Evolutionary conservation across 2,329 filamentous ascomycete genomes (phyloP), one percentile per base, ranked within the genome.

Genomic region (Diplodia corticola): DNA sequence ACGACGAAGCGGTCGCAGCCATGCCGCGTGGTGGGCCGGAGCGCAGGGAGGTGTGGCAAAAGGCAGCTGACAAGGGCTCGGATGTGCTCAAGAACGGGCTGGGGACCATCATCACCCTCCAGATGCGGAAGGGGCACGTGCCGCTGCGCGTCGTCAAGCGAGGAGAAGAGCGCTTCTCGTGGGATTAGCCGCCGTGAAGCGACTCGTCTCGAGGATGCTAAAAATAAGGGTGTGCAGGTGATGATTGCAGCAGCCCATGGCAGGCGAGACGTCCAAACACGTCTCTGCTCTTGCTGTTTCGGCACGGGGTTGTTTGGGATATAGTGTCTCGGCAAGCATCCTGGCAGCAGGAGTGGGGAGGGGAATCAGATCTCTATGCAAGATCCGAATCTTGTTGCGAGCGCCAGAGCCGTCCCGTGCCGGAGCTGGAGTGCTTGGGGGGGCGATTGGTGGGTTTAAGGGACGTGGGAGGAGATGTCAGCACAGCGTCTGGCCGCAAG

Each of bases 121-220:
- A 92, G 79, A 81, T 94, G 76, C 82, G 77, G 46, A 82, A 80
- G n/a, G 80, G 80, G 5, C 80, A 84, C 64, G 86, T 94, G 37
- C 88, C 89, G 0, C 79, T 94, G 48, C 80, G 90, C 69, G 77
- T 94, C 69, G 88, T 91, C 10, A 86, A 80, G 79, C 86, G 89
- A 70, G 91, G 91, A 0, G 78, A 85, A 69, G 91, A 93, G 82
- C 84, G 84, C 72, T 93, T 93, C 78, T 70, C 70, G 67, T 76
- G 72, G 70, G 70, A 73, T 50, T 40, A 48, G 55, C 55, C 4
- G 50, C 50, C 26, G 50, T 30, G 26, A 17, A n/a, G 26, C n/a
- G 55, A 35, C 28, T 61, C 55, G 55, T 48, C 40, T 61, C 57
- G 57, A 35, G 24, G 33, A n/a, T 60, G 30, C 35, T 59, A 59